Base-by-base conservation (phyloP, 2,329 filamentous ascomycete species). In the Aspergillus sp. region DNA sequence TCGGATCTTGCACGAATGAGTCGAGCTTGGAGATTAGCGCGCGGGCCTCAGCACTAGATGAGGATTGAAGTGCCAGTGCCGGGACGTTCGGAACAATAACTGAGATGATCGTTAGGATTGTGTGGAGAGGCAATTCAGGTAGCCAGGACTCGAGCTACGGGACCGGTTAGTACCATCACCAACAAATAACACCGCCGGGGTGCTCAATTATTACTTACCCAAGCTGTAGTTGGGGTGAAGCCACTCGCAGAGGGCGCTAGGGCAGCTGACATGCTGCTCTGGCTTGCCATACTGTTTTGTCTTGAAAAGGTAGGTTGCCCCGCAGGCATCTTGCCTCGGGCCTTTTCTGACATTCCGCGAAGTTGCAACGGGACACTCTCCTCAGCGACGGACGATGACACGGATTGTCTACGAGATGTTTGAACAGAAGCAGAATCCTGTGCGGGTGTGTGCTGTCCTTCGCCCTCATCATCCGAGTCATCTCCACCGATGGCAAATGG, bases 311-410 rank as follows among this genome's bases (percentile, higher is more conserved):
- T 86, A n/a, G 87, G 85, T 54, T 89, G 84, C 1, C 91, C 91
- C 13, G 91, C 92, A 30, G 94, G 95, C 88, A 96, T 92, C 77
- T 99, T 99, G 7, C 95, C 95, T 54, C 95, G 85, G 17, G 95
- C 95, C 76, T 98, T 99, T 77, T 98, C 95, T 22, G 94, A 97
- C 91, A 98, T 97, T 58, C 93, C 93, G 60, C 92, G 87, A 31
- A 96, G 76, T 74, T 97, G 93, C 22, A 88, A 84, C 15, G 92
- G 93, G 9, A 96, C 87, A 4, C 90, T 89, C 63, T 96, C 93
- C 62, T 96, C 92, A 0, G 85, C 79, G 0, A 86, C 87, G 0
- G 85, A 86, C 30, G 87, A 86, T 30, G 87, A 86, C 22, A 90
- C 82, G 0, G 91, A 94, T 4, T 91, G 89, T 23, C 89, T 86